Evolutionary conservation across 2,329 filamentous ascomycete genomes (phyloP).

Genomic region (Ophiostoma fasciatum): DNA sequence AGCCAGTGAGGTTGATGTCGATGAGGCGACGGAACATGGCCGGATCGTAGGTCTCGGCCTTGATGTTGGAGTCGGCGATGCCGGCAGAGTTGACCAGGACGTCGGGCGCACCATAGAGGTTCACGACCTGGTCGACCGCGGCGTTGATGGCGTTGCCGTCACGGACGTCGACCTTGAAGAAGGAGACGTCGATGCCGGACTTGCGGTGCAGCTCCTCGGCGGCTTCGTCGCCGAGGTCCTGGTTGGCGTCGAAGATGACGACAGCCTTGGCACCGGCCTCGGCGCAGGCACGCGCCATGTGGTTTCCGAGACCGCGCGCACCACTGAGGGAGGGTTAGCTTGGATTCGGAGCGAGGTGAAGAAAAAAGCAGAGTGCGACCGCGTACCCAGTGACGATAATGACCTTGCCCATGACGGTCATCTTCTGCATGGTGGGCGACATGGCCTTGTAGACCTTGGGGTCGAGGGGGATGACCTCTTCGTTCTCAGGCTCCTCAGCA

Average conservation of each 20-base stretch:
- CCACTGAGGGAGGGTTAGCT: constrained; percentile 35
- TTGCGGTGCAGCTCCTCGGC: constrained; percentile 56
- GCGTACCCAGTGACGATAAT: constrained; percentile 57
- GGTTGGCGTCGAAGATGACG: constrained; percentile 63
- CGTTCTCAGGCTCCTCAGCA: constrained; percentile 24
- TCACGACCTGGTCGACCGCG: constrained; percentile 50
- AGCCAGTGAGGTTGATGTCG: constrained; percentile 70
- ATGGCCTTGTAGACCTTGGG: constrained; percentile 39
- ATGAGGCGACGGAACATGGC: constrained; percentile 66
- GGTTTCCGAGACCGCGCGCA: constrained; percentile 62
- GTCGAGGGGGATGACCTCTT: constrained; percentile 37
- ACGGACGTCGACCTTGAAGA: constrained; percentile 68
- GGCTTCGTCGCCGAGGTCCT: constrained; percentile 55
- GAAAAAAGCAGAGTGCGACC: too few species aligned
- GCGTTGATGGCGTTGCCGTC: constrained; percentile 55
- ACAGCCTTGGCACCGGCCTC: constrained; percentile 63
- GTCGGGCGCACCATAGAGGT: constrained; percentile 54
- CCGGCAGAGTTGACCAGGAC: constrained; percentile 69
- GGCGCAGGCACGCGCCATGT: constrained; percentile 64
- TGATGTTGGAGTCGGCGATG: constrained; percentile 74
- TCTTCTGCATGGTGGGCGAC: constrained; percentile 51
- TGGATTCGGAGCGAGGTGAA: too few species aligned
- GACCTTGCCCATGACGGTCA: constrained; percentile 55
- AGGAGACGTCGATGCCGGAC: constrained; percentile 58
- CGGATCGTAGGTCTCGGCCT: constrained; percentile 61